Conservation (phyloP, 441 rosid species). For the Bocquillonia castaneifolia region DNA sequence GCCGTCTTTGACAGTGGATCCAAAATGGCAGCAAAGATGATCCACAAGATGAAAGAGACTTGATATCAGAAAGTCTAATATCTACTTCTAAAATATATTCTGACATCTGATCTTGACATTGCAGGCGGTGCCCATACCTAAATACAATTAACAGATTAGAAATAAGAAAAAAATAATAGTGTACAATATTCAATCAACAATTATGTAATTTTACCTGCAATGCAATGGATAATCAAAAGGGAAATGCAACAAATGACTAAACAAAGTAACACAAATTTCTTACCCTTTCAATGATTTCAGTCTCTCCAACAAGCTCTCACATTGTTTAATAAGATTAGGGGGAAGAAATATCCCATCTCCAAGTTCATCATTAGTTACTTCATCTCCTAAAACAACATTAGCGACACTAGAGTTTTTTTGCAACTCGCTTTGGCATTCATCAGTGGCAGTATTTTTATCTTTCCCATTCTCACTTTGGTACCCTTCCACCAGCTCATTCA, state of each 20-base stretch:
- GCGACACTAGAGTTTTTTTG: conserved; percentile 27
- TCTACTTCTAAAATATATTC: conserved; percentile 66
- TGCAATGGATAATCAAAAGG: background rate
- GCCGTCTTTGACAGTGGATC: conserved; percentile 70
- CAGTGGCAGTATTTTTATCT: conserved; percentile 26
- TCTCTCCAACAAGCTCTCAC: conserved; percentile 63
- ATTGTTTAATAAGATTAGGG: conserved; percentile 45
- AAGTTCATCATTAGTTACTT: conserved; percentile 27
- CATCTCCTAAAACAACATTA: conserved; percentile 29
- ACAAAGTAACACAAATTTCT: conserved; percentile 21
- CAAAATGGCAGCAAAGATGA: conserved; percentile 68
- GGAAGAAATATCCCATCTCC: conserved; percentile 37
- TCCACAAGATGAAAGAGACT: conserved; percentile 52
- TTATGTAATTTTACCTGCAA: background rate
- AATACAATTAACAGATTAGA: conserved; percentile 22
- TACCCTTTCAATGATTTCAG: conserved; percentile 74
- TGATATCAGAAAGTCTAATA: conserved; percentile 74
- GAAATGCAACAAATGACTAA: conserved; percentile 11
- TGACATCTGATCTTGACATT: conserved; percentile 45
- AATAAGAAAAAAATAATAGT: conserved; percentile 12
- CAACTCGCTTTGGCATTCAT: conserved; percentile 32
- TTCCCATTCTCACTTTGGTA: conserved; percentile 29
- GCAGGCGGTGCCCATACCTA: conserved; percentile 53
- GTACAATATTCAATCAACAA: background rate
- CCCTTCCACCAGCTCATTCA: conserved; percentile 34